Evolutionary conservation across 2,329 filamentous ascomycete genomes (phyloP), one percentile per base, ranked within the genome.

Genomic region (Arthroderma sp.): DNA sequence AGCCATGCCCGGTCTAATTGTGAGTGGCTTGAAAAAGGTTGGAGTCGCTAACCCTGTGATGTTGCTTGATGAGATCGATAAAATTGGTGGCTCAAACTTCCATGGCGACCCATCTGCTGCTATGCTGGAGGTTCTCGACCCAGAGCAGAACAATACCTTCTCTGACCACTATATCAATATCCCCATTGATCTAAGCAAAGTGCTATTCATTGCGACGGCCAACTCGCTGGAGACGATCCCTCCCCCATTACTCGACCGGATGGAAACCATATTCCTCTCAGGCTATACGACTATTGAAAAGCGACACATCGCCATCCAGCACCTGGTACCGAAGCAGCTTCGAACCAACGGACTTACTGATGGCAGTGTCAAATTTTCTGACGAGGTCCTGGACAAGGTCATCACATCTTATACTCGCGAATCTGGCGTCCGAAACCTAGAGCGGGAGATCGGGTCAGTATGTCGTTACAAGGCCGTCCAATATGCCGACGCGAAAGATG

Each of bases 271-370:
- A 44, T 77, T 84, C 52, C 76, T 98, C 22, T 86, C 87, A 1
- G 91, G 91, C 53, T 98, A 98, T 69, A 98, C 91, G 0, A 95
- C 88, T 4, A 74, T 96, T 11, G 91, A 98, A 70, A 98, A 98
- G 70, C 78, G 86, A 46, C 86, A 95, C 62, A 98, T 98, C 59
- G 89, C 91, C 10, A 80, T 80, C 55, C 82, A 83, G 54, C 91
- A 98, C 64, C 72, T 98, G n/a, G 81, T 98, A 15, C 91, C 91
- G 8, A 98, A 96, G 68, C 91, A 98, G 63, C 82, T 96, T 56
- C 80, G 80, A 41, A 83, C 85, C 44, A 98, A 98, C 58, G 91
- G 91, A 28, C 77, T 98, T 42, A 72, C 72, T 40, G 71, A 80
- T 28, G 79, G 81, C 39, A 83, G 94, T 55, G 76, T 98, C 40